Percentiles rank a stretch among this genome's conserved stretches.
Conservation (phyloP, 805 yeast species). For the Spathaspora gorwiae region DNA sequence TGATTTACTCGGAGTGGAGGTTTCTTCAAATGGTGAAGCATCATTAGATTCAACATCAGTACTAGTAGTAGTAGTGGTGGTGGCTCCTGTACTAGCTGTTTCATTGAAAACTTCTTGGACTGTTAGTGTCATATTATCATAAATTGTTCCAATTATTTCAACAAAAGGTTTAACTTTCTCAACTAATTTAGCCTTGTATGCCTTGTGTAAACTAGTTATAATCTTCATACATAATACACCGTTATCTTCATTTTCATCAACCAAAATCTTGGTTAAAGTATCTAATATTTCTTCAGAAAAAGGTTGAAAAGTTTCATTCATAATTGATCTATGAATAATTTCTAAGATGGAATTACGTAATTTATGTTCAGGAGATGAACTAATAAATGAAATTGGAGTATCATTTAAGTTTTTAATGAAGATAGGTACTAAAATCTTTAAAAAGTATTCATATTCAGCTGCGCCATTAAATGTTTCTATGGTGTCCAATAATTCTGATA, state of each 20-base stretch:
- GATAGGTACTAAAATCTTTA: constrained; percentile 65
- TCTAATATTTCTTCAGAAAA: constrained; percentile 60
- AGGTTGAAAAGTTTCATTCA: constrained; percentile 76
- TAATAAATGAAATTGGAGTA: constrained; percentile 69
- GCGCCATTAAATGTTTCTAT: constrained; percentile 79
- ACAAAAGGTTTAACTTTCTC: constrained; percentile 78
- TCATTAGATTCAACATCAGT: constrained; percentile 13
- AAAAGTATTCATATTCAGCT: constrained; percentile 74
- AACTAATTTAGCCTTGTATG: constrained; percentile 63
- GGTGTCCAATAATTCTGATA: constrained; percentile 82
- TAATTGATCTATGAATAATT: constrained; percentile 72
- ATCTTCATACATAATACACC: constrained; percentile 89
- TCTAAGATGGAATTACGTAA: constrained; percentile 74
- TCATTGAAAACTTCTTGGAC: constrained; percentile 65
- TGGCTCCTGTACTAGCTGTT: not conserved
- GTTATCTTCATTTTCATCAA: constrained; percentile 88
- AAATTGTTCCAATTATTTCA: constrained; percentile 68
- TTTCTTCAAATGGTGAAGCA: constrained; percentile 32
- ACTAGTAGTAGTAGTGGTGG: not conserved
- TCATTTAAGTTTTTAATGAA: constrained; percentile 57
- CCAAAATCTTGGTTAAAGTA: constrained; percentile 54
- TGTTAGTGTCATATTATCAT: constrained; percentile 72
- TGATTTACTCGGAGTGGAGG: constrained; percentile 37
- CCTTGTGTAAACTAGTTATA: constrained; percentile 78
- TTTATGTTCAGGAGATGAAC: constrained; percentile 68